These are phyloP conservation scores for Verticillium nonalfalfae DNA, from an alignment of 2,329 filamentous ascomycete species.

Conservation along the genomic window DNA sequence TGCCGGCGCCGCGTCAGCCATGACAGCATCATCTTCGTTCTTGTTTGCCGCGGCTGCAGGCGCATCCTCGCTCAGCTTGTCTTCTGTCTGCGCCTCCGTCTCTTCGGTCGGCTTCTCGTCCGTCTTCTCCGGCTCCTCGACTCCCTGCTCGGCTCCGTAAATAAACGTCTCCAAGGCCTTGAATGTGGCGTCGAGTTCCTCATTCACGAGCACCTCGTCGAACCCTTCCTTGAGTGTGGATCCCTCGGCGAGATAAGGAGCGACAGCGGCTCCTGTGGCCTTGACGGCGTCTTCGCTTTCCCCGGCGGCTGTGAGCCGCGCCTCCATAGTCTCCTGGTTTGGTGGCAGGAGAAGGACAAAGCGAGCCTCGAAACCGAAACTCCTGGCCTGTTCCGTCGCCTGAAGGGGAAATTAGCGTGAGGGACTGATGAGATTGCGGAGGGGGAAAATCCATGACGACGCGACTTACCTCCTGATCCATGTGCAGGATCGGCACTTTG, in stretches of 20 bases:
- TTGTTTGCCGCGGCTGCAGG: neutral
- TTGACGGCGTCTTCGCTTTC: constrained; percentile 16
- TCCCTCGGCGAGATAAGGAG: constrained; percentile 17
- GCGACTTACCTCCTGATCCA: constrained; percentile 42
- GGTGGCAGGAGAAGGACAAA: constrained; percentile 47
- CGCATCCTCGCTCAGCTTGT: neutral
- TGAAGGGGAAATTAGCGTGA: constrained; percentile 17
- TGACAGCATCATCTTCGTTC: neutral
- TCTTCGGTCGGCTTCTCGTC: neutral
- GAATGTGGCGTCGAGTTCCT: constrained; percentile 8
- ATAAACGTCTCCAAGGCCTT: constrained; percentile 6
- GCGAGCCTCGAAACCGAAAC: constrained; percentile 48
- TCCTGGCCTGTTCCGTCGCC: constrained; percentile 51
- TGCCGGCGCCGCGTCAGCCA: neutral
- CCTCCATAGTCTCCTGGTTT: constrained; percentile 14
- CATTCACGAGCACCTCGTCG: constrained; percentile 9
- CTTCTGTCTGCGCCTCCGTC: neutral
- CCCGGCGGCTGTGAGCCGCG: constrained; percentile 19
- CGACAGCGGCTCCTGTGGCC: constrained; percentile 13
- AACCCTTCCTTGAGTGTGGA: constrained; percentile 5
- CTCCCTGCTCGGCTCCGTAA: neutral
- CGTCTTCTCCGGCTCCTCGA: neutral
- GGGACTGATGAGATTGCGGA: neutral
- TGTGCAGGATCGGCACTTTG: constrained; percentile 53
- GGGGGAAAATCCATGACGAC: constrained; percentile 10